phyloP scores from a whole-genome alignment of 805 yeast species.

The Cyberlindnera euphorbiiphila region DNA sequence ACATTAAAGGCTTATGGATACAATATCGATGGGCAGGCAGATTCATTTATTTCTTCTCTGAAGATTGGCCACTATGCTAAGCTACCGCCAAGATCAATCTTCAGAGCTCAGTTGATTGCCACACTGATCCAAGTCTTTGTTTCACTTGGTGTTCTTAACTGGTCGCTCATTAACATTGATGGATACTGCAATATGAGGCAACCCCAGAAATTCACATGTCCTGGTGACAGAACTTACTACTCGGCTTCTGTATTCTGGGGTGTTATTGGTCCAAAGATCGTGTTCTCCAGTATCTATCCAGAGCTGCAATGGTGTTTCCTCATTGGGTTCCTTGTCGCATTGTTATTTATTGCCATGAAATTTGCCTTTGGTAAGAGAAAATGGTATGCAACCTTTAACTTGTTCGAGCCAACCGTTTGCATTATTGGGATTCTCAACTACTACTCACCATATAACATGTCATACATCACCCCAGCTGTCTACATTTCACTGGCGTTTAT shows the following conservation, averaged over 20 bases:
- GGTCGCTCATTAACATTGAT: slow-evolving; percentile 32
- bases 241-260: slow-evolving; percentile 44
- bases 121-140: slow-evolving; percentile 30
- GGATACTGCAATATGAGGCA: slow-evolving; percentile 35
- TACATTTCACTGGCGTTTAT: slow-evolving; percentile 39
- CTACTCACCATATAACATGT: slow-evolving; percentile 48
- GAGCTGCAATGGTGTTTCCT: slow-evolving; percentile 61
- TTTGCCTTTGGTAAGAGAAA: slow-evolving; percentile 22
- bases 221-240: slow-evolving; percentile 40
- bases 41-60: slow-evolving; percentile 49
- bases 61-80: slow-evolving; percentile 46
- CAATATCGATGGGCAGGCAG: slow-evolving; percentile 62
- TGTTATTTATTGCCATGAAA: slow-evolving; percentile 29
- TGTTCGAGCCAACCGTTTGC: slow-evolving; percentile 46
- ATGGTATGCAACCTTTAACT: slow-evolving; percentile 10
- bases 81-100: slow-evolving; percentile 55
- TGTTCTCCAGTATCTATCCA: slow-evolving; percentile 57
- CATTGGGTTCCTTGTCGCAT: slow-evolving; percentile 41
- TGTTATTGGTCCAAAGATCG: slow-evolving; percentile 52
- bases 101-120: slow-evolving; percentile 41
- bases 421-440: slow-evolving; percentile 45
- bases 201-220: slow-evolving; percentile 38
- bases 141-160: slow-evolving; percentile 32
- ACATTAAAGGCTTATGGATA: slow-evolving; percentile 50
- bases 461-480: slow-evolving; percentile 31